Base-by-base conservation (phyloP, 768 basidiomycete species). In the Hygrophoropsis aurantiaca region DNA sequence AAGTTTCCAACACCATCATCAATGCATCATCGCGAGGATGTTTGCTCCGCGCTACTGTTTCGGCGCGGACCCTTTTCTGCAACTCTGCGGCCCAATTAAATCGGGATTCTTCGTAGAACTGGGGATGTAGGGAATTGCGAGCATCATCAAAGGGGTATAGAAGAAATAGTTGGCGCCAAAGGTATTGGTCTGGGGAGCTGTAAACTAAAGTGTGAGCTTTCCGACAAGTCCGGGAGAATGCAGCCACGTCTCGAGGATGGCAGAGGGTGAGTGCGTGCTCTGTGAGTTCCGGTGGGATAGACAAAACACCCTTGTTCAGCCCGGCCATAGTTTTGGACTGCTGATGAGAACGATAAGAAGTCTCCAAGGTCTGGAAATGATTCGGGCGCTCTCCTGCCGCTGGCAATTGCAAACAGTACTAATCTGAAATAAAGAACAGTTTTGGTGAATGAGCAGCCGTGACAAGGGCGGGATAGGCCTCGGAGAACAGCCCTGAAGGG, bases 101-200 rank as follows among this genome's bases (percentile, higher is more conserved):
- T 13, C 42, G 47, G 23, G 47, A 37, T 11, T 57, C 53, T 15
- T 11, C 13, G 19, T 32, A 11, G 19, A 9, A 5, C 36, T 53
- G 42, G 34, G 50, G 40, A 18, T 52, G 50, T 41, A 48, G 26
- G n/a, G 67, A 58, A 34, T 59, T 47, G 13, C 79, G 70, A n/a
- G 84, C 84, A 56, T 85, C 79, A 58, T 90, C 88, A 61, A 87
- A 88, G 5, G 77, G 73, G 39, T 65, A 63, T 7, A 49, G 46
- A 32, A 85, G 75, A 63, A 84, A 87, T 42, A 88, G 69, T 43
- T 77, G 69, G 44, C 82, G 80, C 86, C 86, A 90, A 33, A 90
- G 73, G 58, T 80, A 78, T 39, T 77, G 75, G 64, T 85, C 81
- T 23, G 67, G 49, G 24, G 70, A 50, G 18, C 67, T 59, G 56